Conservation (phyloP, 2,329 filamentous ascomycete genomes). For the Massarina eburnea region DNA sequence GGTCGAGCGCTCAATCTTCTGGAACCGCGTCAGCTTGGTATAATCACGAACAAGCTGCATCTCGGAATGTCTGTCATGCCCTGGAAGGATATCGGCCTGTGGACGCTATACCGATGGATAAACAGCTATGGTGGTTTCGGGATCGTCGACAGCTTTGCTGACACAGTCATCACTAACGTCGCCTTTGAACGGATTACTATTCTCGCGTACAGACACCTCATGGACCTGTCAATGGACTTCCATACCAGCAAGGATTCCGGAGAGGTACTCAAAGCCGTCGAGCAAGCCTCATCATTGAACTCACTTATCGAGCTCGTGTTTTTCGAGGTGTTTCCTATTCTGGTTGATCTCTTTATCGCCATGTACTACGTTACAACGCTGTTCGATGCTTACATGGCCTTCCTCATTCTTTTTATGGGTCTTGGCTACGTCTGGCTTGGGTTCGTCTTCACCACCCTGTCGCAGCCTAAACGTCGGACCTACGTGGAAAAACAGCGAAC, state of each 20-base stretch:
- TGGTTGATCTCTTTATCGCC: conserved; percentile 63
- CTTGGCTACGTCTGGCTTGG: conserved; percentile 56
- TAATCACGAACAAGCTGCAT: conserved; percentile 71
- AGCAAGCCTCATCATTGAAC: conserved; percentile 63
- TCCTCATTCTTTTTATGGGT: conserved; percentile 42
- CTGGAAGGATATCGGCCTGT: conserved; percentile 57
- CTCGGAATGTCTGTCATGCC: conserved; percentile 52
- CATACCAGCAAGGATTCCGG: conserved; percentile 67
- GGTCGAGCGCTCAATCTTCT: conserved; percentile 75
- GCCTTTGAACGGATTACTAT: conserved; percentile 61
- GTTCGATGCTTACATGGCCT: conserved; percentile 59
- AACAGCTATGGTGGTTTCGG: conserved; percentile 55
- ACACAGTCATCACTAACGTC: conserved; percentile 59
- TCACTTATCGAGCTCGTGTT: conserved; percentile 61
- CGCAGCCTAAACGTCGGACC: conserved; percentile 42
- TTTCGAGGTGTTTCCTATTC: conserved; percentile 63
- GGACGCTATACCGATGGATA: conserved; percentile 51
- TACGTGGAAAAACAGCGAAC: conserved; percentile 50
- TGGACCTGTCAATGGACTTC: conserved; percentile 71
- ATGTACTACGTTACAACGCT: conserved; percentile 62
- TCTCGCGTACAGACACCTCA: conserved; percentile 66
- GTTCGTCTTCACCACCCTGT: conserved; percentile 47
- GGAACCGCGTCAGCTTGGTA: conserved; percentile 78
- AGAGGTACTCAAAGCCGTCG: conserved; percentile 65
- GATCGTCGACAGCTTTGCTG: conserved; percentile 54